Base-by-base conservation (phyloP, 495 filamentous ascomycete genomes). In the Penicillium bialowiezense region DNA sequence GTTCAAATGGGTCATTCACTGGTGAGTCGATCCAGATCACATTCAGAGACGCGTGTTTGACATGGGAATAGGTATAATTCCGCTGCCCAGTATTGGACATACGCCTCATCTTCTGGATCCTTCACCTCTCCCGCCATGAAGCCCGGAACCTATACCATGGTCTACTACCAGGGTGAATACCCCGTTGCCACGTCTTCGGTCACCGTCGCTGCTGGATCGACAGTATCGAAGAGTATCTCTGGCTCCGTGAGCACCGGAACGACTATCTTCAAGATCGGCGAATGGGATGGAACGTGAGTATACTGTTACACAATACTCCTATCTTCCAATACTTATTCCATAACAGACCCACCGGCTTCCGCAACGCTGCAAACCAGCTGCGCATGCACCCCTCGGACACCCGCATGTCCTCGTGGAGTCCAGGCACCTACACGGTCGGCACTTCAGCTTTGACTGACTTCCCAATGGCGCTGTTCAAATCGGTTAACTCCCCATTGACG, bases 61-160 rank as follows among this genome's bases (percentile, higher is more conserved):
- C 2, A 1, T 23, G 5, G 4, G 13, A 29, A 23, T 14, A 67
- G 61, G 61, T 81, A 76, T 60, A 87, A 86, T 60, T 57, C 56
- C 7, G 72, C 60, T 1, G 83, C 83, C 0, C 84, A 86, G 42
- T 85, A 86, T 65, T 87, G 84, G 84, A 70, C 73, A 5, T 76
- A 77, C 52, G 76, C 80, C 4, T 58, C 63, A 3, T 75, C 74
- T 18, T 67, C 62, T 31, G 82, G 81, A 2, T 57, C 58, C 3
- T 87, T 84, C 60, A 81, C 74, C 7, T 85, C 83, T 0, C 83
- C 83, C 0, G 65, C 74, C 17, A 86, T 87, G 83, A 86, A 85
- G 57, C 73, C 81, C 0, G 84, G 84, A 5, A 80, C 79, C 0
- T 87, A 86, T 63, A 81, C 79, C 1, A 85, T 85, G 80, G 75